Conservation (phyloP, 2,329 filamentous ascomycete species). For the Zarea fungicola region DNA sequence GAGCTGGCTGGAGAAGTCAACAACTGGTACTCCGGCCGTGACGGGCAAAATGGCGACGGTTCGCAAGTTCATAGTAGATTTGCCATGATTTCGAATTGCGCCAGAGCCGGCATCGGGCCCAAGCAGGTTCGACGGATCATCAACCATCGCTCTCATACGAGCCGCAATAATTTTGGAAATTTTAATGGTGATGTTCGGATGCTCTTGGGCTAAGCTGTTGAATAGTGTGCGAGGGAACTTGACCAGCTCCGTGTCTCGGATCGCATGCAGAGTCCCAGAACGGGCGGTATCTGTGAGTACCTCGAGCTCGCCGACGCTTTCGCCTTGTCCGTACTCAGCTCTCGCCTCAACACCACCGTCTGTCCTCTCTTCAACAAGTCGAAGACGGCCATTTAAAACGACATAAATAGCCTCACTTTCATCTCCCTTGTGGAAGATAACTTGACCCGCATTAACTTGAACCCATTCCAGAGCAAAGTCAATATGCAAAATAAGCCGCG, state of each 20-base stretch:
- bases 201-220: conserved; percentile 94
- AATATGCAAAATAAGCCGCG: conserved; percentile 87
- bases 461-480: conserved; percentile 99
- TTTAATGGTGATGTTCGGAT: conserved; percentile 97
- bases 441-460: conserved; percentile 90
- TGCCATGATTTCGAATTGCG: conserved; percentile 49
- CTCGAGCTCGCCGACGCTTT: conserved; percentile 94
- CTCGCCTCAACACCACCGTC: conserved; percentile 79
- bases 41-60: conserved; percentile 92
- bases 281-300: conserved; percentile 91
- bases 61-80: conserved; percentile 84
- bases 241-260: conserved; percentile 91
- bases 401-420: conserved; percentile 99
- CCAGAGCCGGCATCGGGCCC: conserved; percentile 60
- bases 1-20: conserved; percentile 87
- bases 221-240: conserved; percentile 95
- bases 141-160: conserved; percentile 83
- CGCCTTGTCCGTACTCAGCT: conserved; percentile 92
- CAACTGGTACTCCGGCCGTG: conserved; percentile 83
- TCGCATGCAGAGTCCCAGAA: conserved; percentile 89
- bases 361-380: conserved; percentile 75
- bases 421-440: conserved; percentile 88
- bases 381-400: conserved; percentile 85
- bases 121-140: conserved; percentile 67
- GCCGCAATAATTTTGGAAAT: conserved; percentile 98